Conservation (phyloP, 148 eudicot genomes). For the Rhododendron molle region DNA sequence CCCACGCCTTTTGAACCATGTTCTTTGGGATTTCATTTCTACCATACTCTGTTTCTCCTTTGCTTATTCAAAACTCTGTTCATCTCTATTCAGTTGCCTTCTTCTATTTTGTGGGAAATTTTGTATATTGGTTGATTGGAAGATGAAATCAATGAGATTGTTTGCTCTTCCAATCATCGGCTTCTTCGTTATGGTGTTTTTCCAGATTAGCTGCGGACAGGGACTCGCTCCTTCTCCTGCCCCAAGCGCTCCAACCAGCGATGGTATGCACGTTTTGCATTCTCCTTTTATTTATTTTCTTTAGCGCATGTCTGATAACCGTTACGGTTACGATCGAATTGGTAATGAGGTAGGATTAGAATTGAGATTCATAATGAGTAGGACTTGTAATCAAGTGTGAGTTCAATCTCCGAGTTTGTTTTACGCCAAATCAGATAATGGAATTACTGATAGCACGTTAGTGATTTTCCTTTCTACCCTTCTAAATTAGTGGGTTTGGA, state of each 20-base stretch:
- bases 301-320: neutral
- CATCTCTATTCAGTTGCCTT: neutral
- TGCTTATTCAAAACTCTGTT: neutral
- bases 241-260: neutral
- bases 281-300: neutral
- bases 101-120: neutral
- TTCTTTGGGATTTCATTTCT: neutral
- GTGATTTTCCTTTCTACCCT: too few relatives aligned
- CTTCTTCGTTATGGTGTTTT: neutral
- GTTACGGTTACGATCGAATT: too few relatives aligned
- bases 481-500: too few relatives aligned
- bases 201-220: neutral
- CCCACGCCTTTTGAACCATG: neutral
- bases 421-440: too few relatives aligned
- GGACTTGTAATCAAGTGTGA: too few relatives aligned
- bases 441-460: too few relatives aligned
- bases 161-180: constrained; percentile 21
- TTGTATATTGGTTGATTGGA: neutral
- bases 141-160: constrained; percentile 17
- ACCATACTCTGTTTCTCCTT: too few relatives aligned
- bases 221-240: constrained; percentile 6
- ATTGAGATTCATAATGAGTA: too few relatives aligned
- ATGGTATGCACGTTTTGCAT: neutral
- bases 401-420: too few relatives aligned
- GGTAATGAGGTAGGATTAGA: too few relatives aligned